Conservation (phyloP, 2,329 filamentous ascomycete genomes). For the Trichothecium sympodiale region DNA sequence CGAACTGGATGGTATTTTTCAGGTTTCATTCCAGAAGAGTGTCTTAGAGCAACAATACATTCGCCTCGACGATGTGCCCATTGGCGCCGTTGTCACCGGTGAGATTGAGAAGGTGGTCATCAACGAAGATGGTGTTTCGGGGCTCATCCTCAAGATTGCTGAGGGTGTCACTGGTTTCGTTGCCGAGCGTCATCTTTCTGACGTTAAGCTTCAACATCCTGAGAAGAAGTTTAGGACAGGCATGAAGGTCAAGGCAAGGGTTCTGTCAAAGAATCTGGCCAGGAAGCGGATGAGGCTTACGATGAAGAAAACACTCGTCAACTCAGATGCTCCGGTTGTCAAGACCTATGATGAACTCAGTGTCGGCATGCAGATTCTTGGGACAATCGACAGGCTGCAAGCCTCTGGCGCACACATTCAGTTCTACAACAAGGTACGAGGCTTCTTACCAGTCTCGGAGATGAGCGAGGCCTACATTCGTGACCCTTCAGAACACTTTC, state of each 20-base stretch:
- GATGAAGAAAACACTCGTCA: constrained; percentile 87
- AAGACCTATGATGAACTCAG: constrained; percentile 64
- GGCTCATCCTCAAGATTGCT: constrained; percentile 71
- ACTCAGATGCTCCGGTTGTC: constrained; percentile 74
- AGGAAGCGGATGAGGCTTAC: constrained; percentile 78
- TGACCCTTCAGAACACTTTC: constrained; percentile 82
- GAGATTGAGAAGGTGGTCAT: constrained; percentile 78
- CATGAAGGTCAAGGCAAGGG: constrained; percentile 70
- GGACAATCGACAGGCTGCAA: constrained; percentile 76
- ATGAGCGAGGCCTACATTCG: constrained; percentile 97
- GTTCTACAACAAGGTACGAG: constrained; percentile 76
- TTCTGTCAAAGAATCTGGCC: constrained; percentile 66
- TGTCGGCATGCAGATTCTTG: constrained; percentile 68
- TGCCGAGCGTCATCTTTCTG: constrained; percentile 77
- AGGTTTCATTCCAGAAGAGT: constrained; percentile 72
- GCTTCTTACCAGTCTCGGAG: constrained; percentile 84
- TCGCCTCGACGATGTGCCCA: constrained; percentile 76
- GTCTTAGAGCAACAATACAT: constrained; percentile 82
- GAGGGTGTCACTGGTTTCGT: constrained; percentile 87
- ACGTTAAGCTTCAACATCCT: constrained; percentile 77
- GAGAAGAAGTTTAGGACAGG: constrained; percentile 94
- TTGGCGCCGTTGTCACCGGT: constrained; percentile 72
- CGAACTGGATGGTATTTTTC: constrained; percentile 72
- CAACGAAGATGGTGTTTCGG: constrained; percentile 65
- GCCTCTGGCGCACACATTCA: constrained; percentile 76